Evolutionary conservation across 1,284 basidiomycete species (phyloP).

Genomic region (Apiotrichum gracile): DNA sequence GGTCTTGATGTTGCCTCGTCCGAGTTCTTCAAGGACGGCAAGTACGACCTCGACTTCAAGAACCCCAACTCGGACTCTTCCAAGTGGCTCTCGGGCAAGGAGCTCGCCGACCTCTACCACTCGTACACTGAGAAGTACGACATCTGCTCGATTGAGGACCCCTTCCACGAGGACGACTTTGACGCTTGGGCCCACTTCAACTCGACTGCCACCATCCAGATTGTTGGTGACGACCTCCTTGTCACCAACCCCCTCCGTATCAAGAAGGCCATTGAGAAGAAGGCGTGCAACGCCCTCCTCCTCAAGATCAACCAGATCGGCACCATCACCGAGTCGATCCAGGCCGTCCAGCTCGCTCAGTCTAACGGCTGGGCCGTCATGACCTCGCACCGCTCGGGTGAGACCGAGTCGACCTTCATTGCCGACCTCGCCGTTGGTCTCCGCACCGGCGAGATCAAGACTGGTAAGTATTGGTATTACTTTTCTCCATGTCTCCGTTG

Average conservation of each 20-base stretch:
- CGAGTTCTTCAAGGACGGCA: constrained; percentile 99
- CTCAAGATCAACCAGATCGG: constrained; percentile 99
- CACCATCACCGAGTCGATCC: constrained; percentile 93
- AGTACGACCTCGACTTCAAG: constrained; percentile 97
- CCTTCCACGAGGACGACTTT: constrained; percentile 99
- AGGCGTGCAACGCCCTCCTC: constrained; percentile 97
- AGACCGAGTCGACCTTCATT: constrained; percentile 94
- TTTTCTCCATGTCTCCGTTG: not conserved
- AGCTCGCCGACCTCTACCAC: constrained; percentile 93
- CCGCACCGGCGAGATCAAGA: constrained; percentile 50
- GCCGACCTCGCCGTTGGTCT: constrained; percentile 95
- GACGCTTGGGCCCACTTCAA: constrained; percentile 96
- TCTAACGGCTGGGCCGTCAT: constrained; percentile 98
- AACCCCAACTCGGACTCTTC: constrained; percentile 97
- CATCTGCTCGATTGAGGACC: constrained; percentile 96
- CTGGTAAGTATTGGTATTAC: not conserved
- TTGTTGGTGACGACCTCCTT: constrained; percentile 96
- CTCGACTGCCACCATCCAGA: constrained; percentile 54
- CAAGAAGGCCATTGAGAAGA: constrained; percentile 99
- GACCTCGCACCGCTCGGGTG: constrained; percentile 98
- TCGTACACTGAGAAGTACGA: constrained; percentile 84
- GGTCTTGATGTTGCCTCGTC: constrained; percentile 98
- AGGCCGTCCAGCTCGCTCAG: constrained; percentile 82
- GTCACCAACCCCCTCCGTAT: constrained; percentile 98
- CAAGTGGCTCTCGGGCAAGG: constrained; percentile 88